Evolutionary conservation across 805 yeast genomes (phyloP), one percentile per base, ranked within the genome.

Genomic region (Jamesozyma gamospora): DNA sequence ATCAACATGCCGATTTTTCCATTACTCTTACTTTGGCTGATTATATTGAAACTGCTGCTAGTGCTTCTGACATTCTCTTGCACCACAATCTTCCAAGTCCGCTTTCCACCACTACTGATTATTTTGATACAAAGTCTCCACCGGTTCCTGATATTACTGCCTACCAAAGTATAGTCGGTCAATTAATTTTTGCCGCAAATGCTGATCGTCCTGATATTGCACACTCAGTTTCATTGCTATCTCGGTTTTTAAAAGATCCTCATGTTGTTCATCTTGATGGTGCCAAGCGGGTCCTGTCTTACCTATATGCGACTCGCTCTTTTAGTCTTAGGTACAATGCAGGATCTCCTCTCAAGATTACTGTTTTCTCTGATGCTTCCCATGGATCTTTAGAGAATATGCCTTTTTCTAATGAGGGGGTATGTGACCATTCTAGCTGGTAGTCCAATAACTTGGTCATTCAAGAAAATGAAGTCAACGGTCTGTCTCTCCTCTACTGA

Each of bases 161-260:
- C 8, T 29, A 29, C 14, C 32, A 29, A 29, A 29, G 19, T 29
- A 16, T 29, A 5, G 12, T 29, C 5, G 32, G 19, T 13, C 41
- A 41, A 14, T 17, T 43, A 13, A 10, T 43, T 2, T 42, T 39
- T 32, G 16, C 27, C 12, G 39, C 46, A 18, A 42, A 43, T 36
- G 27, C 43, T 13, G 44, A 41, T n/a, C 34, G 49, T 8, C 49
- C 49, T 17, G 46, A 45, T 25, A 30, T 45, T 24, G 35, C 49
- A 2, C 35, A 21, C 28, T 5, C 43, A 1, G 41, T 41, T 4
- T 43, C 47, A 1, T 8, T 32, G 2, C 24, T 41, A 3, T 41
- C 19, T 2, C 28, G 45, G 14, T 43, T 41, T 28, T 28, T 43
- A 3, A 32, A 36, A 29, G 33, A 34, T 24, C 44, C 47, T 8